Evolutionary conservation across 225 moss, liverwort and hornwort species (phyloP), one percentile per base, ranked within the genome.

Genomic region (Physcomitrium patens): DNA sequence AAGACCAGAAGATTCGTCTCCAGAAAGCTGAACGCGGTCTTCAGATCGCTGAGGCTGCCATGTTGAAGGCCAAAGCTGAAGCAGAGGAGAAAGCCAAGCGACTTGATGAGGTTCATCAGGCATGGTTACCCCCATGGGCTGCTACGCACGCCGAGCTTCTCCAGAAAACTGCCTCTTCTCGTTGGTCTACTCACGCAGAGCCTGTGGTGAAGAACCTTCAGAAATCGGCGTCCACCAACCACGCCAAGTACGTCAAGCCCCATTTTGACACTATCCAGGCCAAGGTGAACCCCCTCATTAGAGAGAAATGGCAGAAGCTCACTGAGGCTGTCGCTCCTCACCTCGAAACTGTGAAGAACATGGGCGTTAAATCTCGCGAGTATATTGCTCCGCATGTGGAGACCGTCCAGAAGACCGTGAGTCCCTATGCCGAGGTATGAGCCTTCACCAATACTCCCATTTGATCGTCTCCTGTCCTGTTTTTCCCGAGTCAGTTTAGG

Each of bases 41-140:
- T 0, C 87, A 86, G 63, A 71, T 84, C 1, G 90, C 96, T 0
- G 96, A 94, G 69, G 81, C 86, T 3, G 89, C 85, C 0, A 90
- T 96, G 87, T 60, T 89, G 61, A 90, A 93, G 41, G 96, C 96
- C 0, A 86, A 88, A 46, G 63, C 45, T 9, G 86, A 89, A 71
- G 87, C 90, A 0, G 84, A 90, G 53, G 72, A 73, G 17, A 90
- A 87, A 57, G 80, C 94, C 3, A 77, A 81, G 22, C 81, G 77
- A 47, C 78, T 96, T 0, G 81, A 89, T 3, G 83, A 83, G 48
- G 85, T 88, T 17, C 86, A 87, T 41, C 61, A 76, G 27, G 60
- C 84, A 7, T 96, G 96, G 96, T 78, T 96, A 27, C 96, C 96
- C 7, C 85, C 89, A 0, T 96, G 96, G 96, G 93, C 87, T 0